phyloP scores from a whole-genome alignment of 1,139 yeast genomes.

The Arxiozyma bovina region DNA sequence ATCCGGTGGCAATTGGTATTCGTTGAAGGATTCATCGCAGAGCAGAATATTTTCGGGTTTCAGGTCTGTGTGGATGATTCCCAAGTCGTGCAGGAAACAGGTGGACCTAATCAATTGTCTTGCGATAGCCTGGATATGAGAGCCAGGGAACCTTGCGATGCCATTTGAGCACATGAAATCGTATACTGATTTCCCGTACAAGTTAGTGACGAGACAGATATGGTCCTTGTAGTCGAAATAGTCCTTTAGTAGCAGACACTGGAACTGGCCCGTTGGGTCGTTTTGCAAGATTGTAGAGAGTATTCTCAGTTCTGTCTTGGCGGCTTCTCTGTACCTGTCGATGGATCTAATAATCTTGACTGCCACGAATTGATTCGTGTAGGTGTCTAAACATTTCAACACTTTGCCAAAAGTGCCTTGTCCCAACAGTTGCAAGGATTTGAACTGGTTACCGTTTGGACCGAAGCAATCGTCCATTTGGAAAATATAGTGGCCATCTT shows the following conservation, averaged over 20 bases:
- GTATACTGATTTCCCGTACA: constrained; percentile 74
- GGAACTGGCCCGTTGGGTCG: constrained; percentile 35
- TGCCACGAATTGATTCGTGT: constrained; percentile 60
- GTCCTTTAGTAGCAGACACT: constrained; percentile 45
- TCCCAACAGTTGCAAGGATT: constrained; percentile 64
- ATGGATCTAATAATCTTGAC: constrained; percentile 80
- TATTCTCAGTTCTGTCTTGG: constrained; percentile 70
- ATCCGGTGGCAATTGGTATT: constrained; percentile 20
- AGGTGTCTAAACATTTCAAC: constrained; percentile 55
- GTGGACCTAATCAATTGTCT: constrained; percentile 80
- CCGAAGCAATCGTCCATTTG: constrained; percentile 46
- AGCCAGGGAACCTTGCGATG: constrained; percentile 65
- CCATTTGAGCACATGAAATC: constrained; percentile 79
- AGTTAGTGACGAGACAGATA: constrained; percentile 85
- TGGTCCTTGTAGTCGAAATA: constrained; percentile 92
- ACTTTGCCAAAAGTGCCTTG: constrained; percentile 99
- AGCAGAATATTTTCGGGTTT: constrained; percentile 89
- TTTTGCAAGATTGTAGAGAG: constrained; percentile 65
- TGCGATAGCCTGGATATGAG: constrained; percentile 81
- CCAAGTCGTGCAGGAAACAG: constrained; percentile 80
- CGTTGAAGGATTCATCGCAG: constrained; percentile 45
- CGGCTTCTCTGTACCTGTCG: constrained; percentile 76
- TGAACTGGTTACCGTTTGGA: constrained; percentile 53
- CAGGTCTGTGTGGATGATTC: constrained; percentile 84
- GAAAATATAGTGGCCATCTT: constrained; percentile 77